Base-by-base conservation (phyloP, 495 filamentous ascomycete genomes). In the Oleoguttula mirabilis region DNA sequence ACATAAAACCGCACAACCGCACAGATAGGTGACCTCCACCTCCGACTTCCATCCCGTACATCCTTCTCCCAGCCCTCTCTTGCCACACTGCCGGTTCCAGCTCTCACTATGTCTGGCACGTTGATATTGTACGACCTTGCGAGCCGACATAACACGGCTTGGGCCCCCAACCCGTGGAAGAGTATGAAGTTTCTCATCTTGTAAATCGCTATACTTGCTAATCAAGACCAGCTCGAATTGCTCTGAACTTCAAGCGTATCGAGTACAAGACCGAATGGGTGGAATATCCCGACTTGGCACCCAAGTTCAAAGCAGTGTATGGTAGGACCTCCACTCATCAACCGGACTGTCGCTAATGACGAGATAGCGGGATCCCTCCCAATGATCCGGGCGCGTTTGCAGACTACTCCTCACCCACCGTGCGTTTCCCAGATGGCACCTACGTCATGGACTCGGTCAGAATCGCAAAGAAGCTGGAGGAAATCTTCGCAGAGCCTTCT, bases 241-340 rank as follows among this genome's bases (percentile, higher is more conserved):
- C 59, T 5, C 59, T 82, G 32, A 78, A 79, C 58, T 74, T 65
- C 60, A 80, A 82, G 55, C 58, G 61, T 2, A 55, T 80, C 14
- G 60, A 67, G 33, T 79, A 78, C 58, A 63, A 65, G 45, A 82
- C 77, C 3, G 61, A 75, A 67, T 80, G 73, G 73, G 58, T 73
- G 39, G 73, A 80, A 50, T 80, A 79, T 54, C 76, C 76, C 4
- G 69, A 78, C 36, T 63, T 82, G 45, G 64, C 45, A 7, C 59
- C 68, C 1, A 63, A 39, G 19, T 54, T 76, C 32, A 58, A 66
- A 41, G 59, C 62, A n/a, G 57, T 66, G 19, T 22, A 10, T 11
- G 6, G 4, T 6, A 38, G 10, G 22, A n/a, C 3, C 3, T 15
- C 30, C 14, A 22, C 19, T n/a, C n/a, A 3, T 14, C 3, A 2